These are phyloP conservation scores for Nitzschia sp. DNA, from an alignment of 108 stramenopile species.

Conservation along the genomic window DNA sequence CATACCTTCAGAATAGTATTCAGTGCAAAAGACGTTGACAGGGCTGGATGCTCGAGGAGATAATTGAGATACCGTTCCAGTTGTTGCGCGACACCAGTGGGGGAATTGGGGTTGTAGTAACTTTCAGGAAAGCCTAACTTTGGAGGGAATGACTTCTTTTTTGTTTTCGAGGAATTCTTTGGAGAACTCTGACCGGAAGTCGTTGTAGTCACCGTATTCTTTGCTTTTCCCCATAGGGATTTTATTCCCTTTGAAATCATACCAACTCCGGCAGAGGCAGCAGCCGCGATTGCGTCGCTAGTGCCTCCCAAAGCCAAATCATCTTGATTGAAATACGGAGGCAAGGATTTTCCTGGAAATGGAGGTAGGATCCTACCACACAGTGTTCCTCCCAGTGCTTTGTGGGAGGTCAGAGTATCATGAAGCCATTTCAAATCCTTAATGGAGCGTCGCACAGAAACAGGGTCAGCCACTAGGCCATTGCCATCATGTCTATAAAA, in stretches of 20 bases:
- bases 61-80: constrained; percentile 83
- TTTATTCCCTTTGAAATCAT: constrained; percentile 63
- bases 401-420: constrained; percentile 70
- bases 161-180: constrained; percentile 8
- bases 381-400: constrained; percentile 72
- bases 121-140: constrained; percentile 36
- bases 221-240: constrained; percentile 52
- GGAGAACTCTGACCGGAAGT: not conserved
- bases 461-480: constrained; percentile 16
- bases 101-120: constrained; percentile 60
- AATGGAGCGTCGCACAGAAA: constrained; percentile 74
- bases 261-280: constrained; percentile 60
- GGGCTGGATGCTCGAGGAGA: constrained; percentile 74
- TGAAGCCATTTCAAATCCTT: constrained; percentile 82
- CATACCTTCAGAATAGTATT: constrained; percentile 73
- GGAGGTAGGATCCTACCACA: constrained; percentile 85
- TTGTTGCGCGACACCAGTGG: constrained; percentile 42
- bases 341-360: constrained; percentile 41
- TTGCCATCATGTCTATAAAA: constrained; percentile 16
- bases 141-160: not conserved
- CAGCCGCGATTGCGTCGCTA: constrained; percentile 48
- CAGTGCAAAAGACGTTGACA: constrained; percentile 81
- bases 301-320: constrained; percentile 41
- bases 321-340: constrained; percentile 7
- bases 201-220: constrained; percentile 28